Evolutionary conservation across 129 eudicot genomes (phyloP), one percentile per base, ranked within the genome.

Genomic region (Ambrosia artemisiifolia): DNA sequence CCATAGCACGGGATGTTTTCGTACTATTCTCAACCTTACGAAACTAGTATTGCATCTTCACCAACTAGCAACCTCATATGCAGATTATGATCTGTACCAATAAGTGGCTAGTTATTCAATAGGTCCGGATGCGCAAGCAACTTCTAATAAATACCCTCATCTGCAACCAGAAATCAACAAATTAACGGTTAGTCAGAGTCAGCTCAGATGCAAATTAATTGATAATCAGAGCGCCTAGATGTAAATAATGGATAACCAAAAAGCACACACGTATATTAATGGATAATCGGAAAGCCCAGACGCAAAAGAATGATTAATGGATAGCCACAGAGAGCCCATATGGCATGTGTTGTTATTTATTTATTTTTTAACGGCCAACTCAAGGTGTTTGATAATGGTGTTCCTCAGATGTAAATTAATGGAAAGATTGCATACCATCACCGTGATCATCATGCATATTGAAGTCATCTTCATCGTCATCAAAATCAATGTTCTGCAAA

Each of bases 401-500:
- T 40, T 40, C 44, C 44, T 40, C 44, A 0, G 44, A 7, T 60
- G 17, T 60, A 33, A 32, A 60, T 12, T 60, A 60, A 75, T 13
- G 51, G 18, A 71, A 35, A 24, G 36, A 51, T 17, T 49, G 47
- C 85, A 70, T 85, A 91, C 94, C 86, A 88, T 83, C 96, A 74
- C 81, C 82, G 14, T 30, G 36, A 40, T 84, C 93, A 40, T 40
- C 44, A 9, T 34, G 56, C 85, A 63, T 70, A 73, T 92, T 92
- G 79, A 19, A 85, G 67, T 92, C 98, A 59, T 92, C 98, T 35
- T 92, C 98, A 71, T 92, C 96, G 8, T 92, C 98, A 69, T 89
- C 98, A 72, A 77, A 83, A 69, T 83, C 89, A 40, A 20, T 5
- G 13, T 61, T 74, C 96, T 89, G 87, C 69, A 77, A 8, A 44